Evolutionary conservation across 1,284 basidiomycete genomes (phyloP).

Genomic region (Trametes versicolor): DNA sequence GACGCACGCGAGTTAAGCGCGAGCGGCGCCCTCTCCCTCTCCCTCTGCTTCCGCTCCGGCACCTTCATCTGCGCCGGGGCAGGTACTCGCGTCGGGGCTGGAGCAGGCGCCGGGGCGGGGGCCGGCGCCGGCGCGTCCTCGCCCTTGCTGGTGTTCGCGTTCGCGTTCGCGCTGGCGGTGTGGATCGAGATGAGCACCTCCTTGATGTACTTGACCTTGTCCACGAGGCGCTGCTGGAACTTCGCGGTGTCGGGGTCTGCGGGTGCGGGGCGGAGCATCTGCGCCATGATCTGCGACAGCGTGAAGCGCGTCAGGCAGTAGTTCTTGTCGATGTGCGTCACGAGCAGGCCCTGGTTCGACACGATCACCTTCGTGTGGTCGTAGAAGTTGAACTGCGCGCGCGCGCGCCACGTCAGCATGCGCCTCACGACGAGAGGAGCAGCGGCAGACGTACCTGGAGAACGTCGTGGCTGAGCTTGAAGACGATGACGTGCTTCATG

Average conservation of each 20-base stretch:
- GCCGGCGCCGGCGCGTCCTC: constrained; percentile 12
- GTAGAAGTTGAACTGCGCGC: constrained; percentile 91
- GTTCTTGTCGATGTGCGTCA: constrained; percentile 92
- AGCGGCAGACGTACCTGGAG: constrained; percentile 71
- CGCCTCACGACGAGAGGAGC: not conserved
- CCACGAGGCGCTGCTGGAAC: constrained; percentile 70
- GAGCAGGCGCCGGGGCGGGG: constrained; percentile 6
- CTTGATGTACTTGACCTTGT: constrained; percentile 85
- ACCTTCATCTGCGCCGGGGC: not conserved
- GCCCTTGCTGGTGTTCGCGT: constrained; percentile 6
- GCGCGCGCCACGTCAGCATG: not conserved
- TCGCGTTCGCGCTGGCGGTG: constrained; percentile 46
- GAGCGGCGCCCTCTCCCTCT: constrained; percentile 1
- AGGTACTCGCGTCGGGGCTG: constrained; percentile 9
- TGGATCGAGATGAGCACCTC: constrained; percentile 78
- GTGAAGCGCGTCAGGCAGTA: constrained; percentile 83
- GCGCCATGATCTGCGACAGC: constrained; percentile 77
- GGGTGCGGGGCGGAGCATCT: constrained; percentile 54
- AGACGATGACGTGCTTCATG: constrained; percentile 97
- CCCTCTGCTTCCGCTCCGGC: not conserved
- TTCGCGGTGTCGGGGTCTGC: constrained; percentile 64
- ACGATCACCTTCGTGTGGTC: constrained; percentile 97
- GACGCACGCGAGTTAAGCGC: constrained; percentile 18
- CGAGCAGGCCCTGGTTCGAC: constrained; percentile 78
- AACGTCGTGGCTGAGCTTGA: constrained; percentile 94